A percentile compares a stretch with the other conserved stretches of the same genome.
Conservation (phyloP, 1,284 basidiomycete species). For the Pholiota adiposa region DNA sequence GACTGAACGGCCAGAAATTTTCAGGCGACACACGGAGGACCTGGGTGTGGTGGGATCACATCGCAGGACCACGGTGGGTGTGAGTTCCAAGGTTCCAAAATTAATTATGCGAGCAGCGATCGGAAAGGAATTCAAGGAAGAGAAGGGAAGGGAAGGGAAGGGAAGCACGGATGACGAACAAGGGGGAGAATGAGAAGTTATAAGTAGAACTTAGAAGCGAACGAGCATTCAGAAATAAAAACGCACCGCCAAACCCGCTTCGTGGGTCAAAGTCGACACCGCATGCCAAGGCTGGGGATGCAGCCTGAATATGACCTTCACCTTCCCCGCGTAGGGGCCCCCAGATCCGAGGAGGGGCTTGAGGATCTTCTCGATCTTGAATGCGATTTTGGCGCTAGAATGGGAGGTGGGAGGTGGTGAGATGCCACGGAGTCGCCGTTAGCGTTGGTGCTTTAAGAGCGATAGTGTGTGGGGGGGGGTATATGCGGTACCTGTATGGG, state of each 20-base stretch:
- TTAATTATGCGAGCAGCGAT: not conserved
- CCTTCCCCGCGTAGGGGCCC: conserved; percentile 76
- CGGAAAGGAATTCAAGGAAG: not conserved
- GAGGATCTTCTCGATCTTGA: conserved; percentile 62
- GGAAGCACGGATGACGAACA: no score
- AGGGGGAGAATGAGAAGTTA: no score
- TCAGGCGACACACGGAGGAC: conserved; percentile 69
- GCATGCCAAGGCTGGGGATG: conserved; percentile 89
- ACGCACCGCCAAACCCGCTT: conserved; percentile 79
- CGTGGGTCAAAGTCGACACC: conserved; percentile 75
- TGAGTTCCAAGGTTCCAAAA: not conserved
- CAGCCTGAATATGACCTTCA: conserved; percentile 79
- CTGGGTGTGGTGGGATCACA: conserved; percentile 35
- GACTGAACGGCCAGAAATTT: conserved; percentile 80
- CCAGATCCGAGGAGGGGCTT: conserved; percentile 61
- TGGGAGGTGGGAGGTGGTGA: no score
- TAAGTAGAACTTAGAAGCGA: no score
- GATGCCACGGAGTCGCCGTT: no score
- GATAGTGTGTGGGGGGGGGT: not conserved
- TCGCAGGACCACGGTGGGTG: no score
- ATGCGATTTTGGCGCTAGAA: conserved; percentile 65
- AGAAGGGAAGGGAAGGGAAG: no score
- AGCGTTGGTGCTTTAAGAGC: no score
- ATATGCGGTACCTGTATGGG: conserved; percentile 66
- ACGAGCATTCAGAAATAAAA: not conserved